Evolutionary conservation across 257 asterid genomes (phyloP).

Genomic region (Forsythia viridissima): DNA sequence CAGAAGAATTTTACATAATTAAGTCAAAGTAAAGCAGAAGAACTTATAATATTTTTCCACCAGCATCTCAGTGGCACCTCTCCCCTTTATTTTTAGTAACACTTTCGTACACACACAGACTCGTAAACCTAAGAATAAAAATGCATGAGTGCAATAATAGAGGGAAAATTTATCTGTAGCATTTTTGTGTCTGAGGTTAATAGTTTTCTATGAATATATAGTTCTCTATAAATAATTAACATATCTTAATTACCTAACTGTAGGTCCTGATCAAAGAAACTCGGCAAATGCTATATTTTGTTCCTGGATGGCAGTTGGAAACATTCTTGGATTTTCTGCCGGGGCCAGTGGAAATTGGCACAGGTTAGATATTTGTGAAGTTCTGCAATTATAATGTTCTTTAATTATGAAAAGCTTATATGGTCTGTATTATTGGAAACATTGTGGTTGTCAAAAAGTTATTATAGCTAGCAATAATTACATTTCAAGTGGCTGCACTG

Average conservation of each 20-base stretch:
- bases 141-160: neutral
- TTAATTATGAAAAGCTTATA: slow-evolving; percentile 14
- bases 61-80: neutral
- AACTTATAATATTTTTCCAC: neutral
- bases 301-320: slow-evolving; percentile 99
- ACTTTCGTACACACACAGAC: neutral
- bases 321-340: slow-evolving; percentile 95
- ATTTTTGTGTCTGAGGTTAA: slow-evolving; percentile 12
- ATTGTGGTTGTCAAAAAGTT: neutral
- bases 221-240: slow-evolving; percentile 9
- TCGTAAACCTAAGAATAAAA: neutral
- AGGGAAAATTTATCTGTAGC: slow-evolving; percentile 9
- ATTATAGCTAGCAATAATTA: slow-evolving; percentile 1
- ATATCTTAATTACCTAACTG: slow-evolving; percentile 23
- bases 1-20: neutral
- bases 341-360: slow-evolving; percentile 99
- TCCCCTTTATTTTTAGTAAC: neutral
- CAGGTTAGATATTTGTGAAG: slow-evolving; percentile 51
- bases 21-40: slow-evolving; percentile 5
- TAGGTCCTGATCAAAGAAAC: slow-evolving; percentile 97
- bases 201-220: slow-evolving; percentile 6
- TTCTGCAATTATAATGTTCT: slow-evolving; percentile 15
- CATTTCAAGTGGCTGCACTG: neutral
- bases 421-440: neutral
- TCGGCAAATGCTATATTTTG: slow-evolving; percentile 96